phyloP scores from a whole-genome alignment of 306 rosid species.

The Abrus pulchellus region DNA sequence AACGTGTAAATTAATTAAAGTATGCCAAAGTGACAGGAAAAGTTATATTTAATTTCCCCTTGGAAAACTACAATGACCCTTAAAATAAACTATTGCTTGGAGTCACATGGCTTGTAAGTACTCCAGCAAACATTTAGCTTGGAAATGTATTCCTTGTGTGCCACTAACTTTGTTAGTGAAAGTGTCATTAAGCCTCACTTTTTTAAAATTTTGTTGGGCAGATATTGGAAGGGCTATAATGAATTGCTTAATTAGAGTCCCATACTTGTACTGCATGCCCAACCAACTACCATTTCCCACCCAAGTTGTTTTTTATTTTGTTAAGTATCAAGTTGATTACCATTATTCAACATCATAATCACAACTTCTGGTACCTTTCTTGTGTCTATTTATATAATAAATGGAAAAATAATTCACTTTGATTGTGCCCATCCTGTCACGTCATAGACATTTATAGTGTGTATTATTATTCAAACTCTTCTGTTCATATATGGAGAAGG shows the following conservation, averaged over 20 bases:
- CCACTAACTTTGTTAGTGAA: conserved; percentile 34
- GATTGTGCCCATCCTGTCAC: conserved; percentile 16
- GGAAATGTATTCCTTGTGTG: conserved; percentile 32
- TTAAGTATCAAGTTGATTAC: conserved; percentile 30
- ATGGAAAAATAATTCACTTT: conserved; percentile 2
- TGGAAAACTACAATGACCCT: conserved; percentile 23
- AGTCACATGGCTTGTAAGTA: conserved; percentile 29
- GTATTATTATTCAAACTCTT: conserved; percentile 19
- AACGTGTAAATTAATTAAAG: neutral
- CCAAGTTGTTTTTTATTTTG: neutral
- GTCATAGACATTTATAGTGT: conserved; percentile 16
- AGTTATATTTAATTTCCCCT: conserved; percentile 2
- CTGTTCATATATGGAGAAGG: conserved; percentile 31
- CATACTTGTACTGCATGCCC: conserved; percentile 45
- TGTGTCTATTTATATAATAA: conserved; percentile 23
- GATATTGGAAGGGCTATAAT: conserved; percentile 42
- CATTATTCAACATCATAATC: conserved; percentile 48
- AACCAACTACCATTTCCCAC: conserved; percentile 44
- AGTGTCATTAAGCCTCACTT: conserved; percentile 31
- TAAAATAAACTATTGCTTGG: neutral
- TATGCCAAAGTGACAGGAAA: conserved; percentile 14
- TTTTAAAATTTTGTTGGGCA: neutral
- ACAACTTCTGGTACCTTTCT: conserved; percentile 30
- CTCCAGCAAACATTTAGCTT: conserved; percentile 28
- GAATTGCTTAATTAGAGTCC: conserved; percentile 26